Conservation (phyloP, 1,284 basidiomycete species). For the Inonotus hispidus region DNA sequence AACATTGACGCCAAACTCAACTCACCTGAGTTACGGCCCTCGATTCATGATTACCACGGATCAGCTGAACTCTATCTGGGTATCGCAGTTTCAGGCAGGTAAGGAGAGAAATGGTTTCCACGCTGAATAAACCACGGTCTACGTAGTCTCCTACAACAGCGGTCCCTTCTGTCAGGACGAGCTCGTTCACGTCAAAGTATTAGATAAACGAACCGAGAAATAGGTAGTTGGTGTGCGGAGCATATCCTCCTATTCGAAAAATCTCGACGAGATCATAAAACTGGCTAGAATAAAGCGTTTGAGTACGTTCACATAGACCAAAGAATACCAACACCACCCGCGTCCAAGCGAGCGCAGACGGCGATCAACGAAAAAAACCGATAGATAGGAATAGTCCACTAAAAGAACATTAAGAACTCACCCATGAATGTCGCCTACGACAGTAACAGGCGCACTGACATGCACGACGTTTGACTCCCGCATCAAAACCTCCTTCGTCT, state of each 20-base stretch:
- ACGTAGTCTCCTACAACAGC: constrained; percentile 86
- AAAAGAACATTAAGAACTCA: constrained; percentile 45
- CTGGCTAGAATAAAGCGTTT: constrained; percentile 57
- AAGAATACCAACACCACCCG: background rate
- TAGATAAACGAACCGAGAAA: constrained; percentile 71
- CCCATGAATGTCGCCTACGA: constrained; percentile 99
- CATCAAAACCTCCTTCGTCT: constrained; percentile 98
- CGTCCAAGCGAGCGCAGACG: background rate
- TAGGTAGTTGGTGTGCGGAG: constrained; percentile 95
- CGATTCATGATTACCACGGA: constrained; percentile 97
- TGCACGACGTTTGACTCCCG: constrained; percentile 98
- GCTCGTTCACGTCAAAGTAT: background rate
- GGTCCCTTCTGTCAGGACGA: background rate
- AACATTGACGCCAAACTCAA: constrained; percentile 24
- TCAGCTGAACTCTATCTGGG: constrained; percentile 94
- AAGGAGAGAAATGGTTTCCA: constrained; percentile 96
- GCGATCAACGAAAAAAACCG: background rate
- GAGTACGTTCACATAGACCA: background rate
- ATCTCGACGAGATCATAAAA: constrained; percentile 99
- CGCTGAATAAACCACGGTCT: constrained; percentile 94
- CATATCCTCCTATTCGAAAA: constrained; percentile 96
- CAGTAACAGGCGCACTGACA: constrained; percentile 96
- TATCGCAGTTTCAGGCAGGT: constrained; percentile 97
- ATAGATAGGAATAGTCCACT: background rate
- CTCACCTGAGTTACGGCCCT: constrained; percentile 94